phyloP scores from a whole-genome alignment of 2,329 filamentous ascomycete genomes.

The Aspergillus fumigatiaffinis region DNA sequence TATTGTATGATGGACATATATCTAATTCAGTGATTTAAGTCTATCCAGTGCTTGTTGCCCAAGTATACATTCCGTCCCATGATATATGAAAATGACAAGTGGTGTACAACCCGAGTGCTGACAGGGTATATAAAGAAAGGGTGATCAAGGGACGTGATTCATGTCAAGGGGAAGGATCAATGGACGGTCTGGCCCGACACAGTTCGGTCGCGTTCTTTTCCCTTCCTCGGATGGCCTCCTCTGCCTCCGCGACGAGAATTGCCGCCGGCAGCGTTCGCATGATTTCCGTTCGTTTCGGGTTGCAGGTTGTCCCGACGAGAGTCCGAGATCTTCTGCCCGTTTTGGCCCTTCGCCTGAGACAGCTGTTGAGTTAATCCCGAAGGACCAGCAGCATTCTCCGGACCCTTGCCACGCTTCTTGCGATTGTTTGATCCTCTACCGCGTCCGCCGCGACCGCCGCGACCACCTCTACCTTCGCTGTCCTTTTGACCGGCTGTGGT shows the following conservation, averaged over 20 bases:
- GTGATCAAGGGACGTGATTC: not conserved
- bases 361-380: constrained; percentile 8
- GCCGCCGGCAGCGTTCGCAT: constrained; percentile 4
- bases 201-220: constrained; percentile 13
- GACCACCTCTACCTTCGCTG: constrained; percentile 10
- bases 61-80: not conserved
- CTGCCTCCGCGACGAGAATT: constrained; percentile 22
- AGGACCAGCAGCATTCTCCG: not conserved
- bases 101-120: not conserved
- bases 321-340: constrained; percentile 9
- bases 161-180: not conserved
- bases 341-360: constrained; percentile 3
- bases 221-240: constrained; percentile 11
- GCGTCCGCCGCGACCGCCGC: constrained; percentile 16
- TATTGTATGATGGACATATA: not conserved
- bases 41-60: not conserved
- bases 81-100: not conserved
- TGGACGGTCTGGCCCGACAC: not conserved
- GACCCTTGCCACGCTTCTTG: constrained; percentile 13
- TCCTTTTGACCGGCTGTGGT: constrained; percentile 9
- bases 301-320: constrained; percentile 11
- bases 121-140: not conserved
- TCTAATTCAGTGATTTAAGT: not conserved
- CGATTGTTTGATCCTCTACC: constrained; percentile 10
- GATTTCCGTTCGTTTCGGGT: constrained; percentile 9